phyloP scores from a whole-genome alignment of 495 filamentous ascomycete genomes.

The Parmelia sp. region DNA sequence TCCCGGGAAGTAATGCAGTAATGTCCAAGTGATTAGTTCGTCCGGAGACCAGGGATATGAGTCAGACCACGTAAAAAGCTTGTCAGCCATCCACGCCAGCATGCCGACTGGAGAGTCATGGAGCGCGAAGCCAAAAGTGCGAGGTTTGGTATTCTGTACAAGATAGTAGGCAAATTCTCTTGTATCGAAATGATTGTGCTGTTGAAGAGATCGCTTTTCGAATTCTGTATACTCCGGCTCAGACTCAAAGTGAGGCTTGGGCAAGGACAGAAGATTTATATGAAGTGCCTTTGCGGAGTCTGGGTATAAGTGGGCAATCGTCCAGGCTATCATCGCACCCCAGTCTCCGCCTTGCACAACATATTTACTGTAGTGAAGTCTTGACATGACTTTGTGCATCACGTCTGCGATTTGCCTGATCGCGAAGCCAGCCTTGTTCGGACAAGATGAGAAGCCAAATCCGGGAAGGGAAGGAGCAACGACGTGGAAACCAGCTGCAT shows the following conservation, averaged over 20 bases:
- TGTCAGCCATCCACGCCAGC: constrained; percentile 31
- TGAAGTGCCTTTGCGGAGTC: constrained; percentile 15
- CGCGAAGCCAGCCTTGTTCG: constrained; percentile 26
- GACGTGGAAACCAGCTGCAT: constrained; percentile 35
- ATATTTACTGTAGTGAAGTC: constrained; percentile 17
- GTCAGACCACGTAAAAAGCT: constrained; percentile 28
- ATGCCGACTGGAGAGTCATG: constrained; percentile 29
- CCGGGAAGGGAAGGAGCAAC: constrained; percentile 36
- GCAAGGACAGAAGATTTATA: not conserved
- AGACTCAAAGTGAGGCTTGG: not conserved
- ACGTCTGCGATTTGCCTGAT: constrained; percentile 20
- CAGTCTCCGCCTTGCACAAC: constrained; percentile 34
- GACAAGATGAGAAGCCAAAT: constrained; percentile 33
- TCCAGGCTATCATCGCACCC: constrained; percentile 30
- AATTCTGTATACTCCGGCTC: constrained; percentile 24
- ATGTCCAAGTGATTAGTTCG: constrained; percentile 30
- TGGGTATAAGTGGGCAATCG: constrained; percentile 27
- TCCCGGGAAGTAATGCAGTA: constrained; percentile 32
- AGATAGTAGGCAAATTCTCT: constrained; percentile 23
- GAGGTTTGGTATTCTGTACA: constrained; percentile 26
- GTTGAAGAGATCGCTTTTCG: constrained; percentile 18
- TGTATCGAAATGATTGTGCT: constrained; percentile 20
- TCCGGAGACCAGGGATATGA: constrained; percentile 26
- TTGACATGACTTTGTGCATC: constrained; percentile 13
- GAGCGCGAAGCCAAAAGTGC: constrained; percentile 26